Conservation (phyloP, 495 filamentous ascomycete genomes). For the Elaphomyces granulatus region DNA sequence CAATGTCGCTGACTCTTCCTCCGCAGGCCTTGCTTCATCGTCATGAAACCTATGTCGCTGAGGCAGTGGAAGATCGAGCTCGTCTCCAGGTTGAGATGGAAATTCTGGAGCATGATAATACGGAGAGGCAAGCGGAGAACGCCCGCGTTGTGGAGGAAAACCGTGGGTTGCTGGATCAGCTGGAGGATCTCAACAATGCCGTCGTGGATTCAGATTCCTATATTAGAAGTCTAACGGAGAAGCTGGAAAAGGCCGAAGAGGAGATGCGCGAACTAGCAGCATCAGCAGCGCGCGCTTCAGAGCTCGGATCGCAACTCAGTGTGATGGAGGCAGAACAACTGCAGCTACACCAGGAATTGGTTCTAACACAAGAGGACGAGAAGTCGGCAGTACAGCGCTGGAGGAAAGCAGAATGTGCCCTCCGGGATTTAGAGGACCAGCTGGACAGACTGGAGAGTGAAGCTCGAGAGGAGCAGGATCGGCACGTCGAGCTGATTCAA, state of each 20-base stretch:
- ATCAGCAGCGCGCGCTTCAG: conserved; percentile 57
- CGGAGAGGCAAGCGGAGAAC: conserved; percentile 58
- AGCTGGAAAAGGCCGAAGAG: conserved; percentile 57
- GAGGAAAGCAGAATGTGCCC: conserved; percentile 62
- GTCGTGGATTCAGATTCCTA: conserved; percentile 62
- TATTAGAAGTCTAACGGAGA: conserved; percentile 53
- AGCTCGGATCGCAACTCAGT: conserved; percentile 63
- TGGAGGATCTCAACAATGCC: conserved; percentile 65
- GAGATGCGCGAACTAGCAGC: conserved; percentile 59
- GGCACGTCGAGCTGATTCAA: conserved; percentile 65
- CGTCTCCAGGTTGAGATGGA: conserved; percentile 57
- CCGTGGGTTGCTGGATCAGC: conserved; percentile 55
- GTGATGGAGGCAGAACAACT: conserved; percentile 70
- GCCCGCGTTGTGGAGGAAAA: conserved; percentile 66
- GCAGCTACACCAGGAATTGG: conserved; percentile 49
- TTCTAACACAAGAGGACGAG: conserved; percentile 51
- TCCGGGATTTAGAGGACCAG: conserved; percentile 66
- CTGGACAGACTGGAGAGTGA: conserved; percentile 82
- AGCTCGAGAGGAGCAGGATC: conserved; percentile 63
- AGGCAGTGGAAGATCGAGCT: conserved; percentile 68
- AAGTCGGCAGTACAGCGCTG: conserved; percentile 64
- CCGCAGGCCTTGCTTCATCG: conserved; percentile 79
- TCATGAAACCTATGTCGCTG: conserved; percentile 84
- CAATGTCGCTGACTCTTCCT: conserved; percentile 49
- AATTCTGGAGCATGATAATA: conserved; percentile 62